These are phyloP conservation scores for Cryptococcus deneoformans DNA, from an alignment of 1,284 basidiomycete species.

Conservation along the genomic window DNA sequence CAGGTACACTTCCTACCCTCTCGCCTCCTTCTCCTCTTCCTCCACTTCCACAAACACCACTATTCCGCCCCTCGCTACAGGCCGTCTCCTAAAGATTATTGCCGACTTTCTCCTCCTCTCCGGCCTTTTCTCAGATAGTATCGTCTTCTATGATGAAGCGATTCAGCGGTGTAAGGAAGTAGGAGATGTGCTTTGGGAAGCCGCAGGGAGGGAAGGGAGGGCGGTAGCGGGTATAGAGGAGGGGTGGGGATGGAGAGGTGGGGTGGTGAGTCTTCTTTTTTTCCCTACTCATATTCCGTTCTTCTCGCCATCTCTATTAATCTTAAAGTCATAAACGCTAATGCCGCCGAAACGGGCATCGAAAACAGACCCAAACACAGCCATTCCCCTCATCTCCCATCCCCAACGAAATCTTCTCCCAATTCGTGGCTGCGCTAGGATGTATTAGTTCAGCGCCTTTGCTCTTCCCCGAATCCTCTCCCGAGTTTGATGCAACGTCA, in stretches of 20 bases:
- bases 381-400: constrained; percentile 40
- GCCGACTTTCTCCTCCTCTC: constrained; percentile 82
- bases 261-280: constrained; percentile 52
- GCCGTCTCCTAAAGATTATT: constrained; percentile 75
- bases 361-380: constrained; percentile 26
- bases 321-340: too few species aligned
- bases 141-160: constrained; percentile 81
- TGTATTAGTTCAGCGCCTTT: constrained; percentile 35
- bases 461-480: constrained; percentile 38
- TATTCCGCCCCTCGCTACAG: constrained; percentile 33
- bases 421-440: constrained; percentile 36
- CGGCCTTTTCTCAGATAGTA: constrained; percentile 74
- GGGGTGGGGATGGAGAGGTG: constrained; percentile 72
- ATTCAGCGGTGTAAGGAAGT: constrained; percentile 65
- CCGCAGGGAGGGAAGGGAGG: constrained; percentile 75
- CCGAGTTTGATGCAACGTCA: constrained; percentile 28
- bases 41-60: constrained; percentile 31
- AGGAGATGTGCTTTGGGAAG: constrained; percentile 81
- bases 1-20: not conserved
- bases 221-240: constrained; percentile 74
- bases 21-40: not conserved
- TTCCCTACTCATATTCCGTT: too few species aligned
- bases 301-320: not conserved
- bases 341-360: too few species aligned
- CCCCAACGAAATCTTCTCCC: constrained; percentile 40